Base-by-base conservation (phyloP, 2,329 filamentous ascomycete genomes). In the Ambrosiella xylebori region DNA sequence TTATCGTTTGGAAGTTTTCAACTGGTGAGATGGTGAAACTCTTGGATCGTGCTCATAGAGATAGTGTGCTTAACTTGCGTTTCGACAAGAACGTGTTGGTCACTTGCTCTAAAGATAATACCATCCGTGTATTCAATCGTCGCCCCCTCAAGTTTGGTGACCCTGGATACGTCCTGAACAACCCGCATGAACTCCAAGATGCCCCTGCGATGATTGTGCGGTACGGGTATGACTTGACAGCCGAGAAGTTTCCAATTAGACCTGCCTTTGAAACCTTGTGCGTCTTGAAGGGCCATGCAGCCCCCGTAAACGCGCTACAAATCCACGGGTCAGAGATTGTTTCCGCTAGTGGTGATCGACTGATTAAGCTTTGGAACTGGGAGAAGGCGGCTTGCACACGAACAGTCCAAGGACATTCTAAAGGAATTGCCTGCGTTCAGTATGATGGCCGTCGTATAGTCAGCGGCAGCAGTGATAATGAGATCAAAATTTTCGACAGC, bases 371-470 rank as follows among this genome's bases (percentile, higher is more conserved):
- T 17, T 98, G 93, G 93, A 85, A 94, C 68, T 87, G 95, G 73
- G 84, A 84, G 15, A 86, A 81, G 7, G 86, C 88, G 59, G 73
- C 78, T 49, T 91, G 87, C 68, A 76, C 79, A 50, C 81, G 86
- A 64, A 95, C 87, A 0, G 82, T 95, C 39, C 76, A 86, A 44
- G 93, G 91, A 1, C 93, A 98, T 65, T 81, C 81, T 62, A 98
- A 98, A 68, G 93, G 93, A 38, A 97, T 98, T 64, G 93, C 93
- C 2, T 98, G 93, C 68, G 90, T 98, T 13, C 91, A 98, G 69
- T 97, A 93, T 66, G 93, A 98, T 67, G 89, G 88, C 35, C 82
- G 88, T 55, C 81, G 93, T 17, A 94, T 98, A 62, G 88, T 98
- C 56, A 96, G 88, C 64, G 93, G 93, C 2, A 96, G 90, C 69